These are phyloP conservation scores for Mycoemilia scoparia DNA, from an alignment of 192 early-diverging fungal genomes.

Conservation along the genomic window DNA sequence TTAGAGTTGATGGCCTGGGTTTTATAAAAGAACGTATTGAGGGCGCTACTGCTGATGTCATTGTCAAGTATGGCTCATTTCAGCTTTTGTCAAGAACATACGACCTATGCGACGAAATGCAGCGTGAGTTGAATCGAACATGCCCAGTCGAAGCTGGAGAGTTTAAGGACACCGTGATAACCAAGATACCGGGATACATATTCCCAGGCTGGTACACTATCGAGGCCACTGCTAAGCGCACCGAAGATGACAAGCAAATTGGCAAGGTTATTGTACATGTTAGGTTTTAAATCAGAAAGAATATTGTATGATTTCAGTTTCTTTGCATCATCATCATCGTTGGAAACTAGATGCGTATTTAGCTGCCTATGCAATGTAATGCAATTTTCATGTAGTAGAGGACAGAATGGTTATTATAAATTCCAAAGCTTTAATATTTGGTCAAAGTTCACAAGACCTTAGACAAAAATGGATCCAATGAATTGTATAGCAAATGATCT, in stretches of 20 bases:
- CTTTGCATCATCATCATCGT: no score
- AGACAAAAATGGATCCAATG: no score
- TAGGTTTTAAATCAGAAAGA: slow-evolving; percentile 13
- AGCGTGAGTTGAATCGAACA: slow-evolving; percentile 23
- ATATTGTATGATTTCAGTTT: no score
- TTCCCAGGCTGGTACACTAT: slow-evolving; percentile 26
- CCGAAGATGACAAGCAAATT: slow-evolving; percentile 22
- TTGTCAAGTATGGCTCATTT: slow-evolving; percentile 25
- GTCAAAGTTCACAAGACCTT: no score
- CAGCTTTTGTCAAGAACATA: slow-evolving; percentile 24
- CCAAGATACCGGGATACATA: slow-evolving; percentile 23
- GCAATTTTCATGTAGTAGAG: no score
- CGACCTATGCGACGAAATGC: slow-evolving; percentile 22
- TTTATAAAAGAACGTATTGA: slow-evolving; percentile 22
- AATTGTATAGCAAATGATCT: no score
- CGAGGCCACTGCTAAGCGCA: slow-evolving; percentile 22
- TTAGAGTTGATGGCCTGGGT: slow-evolving; percentile 20
- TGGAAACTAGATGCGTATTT: no score
- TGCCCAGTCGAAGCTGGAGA: slow-evolving; percentile 25
- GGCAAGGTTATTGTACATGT: slow-evolving; percentile 23
- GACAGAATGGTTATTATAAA: no score
- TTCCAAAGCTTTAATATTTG: no score
- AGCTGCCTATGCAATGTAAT: no score
- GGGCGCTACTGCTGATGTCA: slow-evolving; percentile 20
- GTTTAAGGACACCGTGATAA: slow-evolving; percentile 18